Evolutionary conservation across 1,139 yeast genomes (phyloP), one percentile per base, ranked within the genome.

Genomic region (Chernovozyma sophiae-reginae): DNA sequence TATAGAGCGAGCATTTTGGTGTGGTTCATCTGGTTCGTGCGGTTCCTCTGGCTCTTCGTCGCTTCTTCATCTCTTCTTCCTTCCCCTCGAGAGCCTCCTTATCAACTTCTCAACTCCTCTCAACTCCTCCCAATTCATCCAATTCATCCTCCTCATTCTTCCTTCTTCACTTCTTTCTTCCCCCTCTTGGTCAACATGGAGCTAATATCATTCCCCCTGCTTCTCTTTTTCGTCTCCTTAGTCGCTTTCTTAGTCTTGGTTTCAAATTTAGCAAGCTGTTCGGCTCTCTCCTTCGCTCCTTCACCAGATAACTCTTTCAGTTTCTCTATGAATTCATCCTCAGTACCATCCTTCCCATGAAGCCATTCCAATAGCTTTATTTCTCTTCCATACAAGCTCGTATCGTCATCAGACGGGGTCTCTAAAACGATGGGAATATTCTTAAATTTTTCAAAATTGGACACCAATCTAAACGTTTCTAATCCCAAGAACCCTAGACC

Each of bases 401-500:
- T 80, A 45, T 79, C 77, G 35, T 76, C 65, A 27, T 68, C 82
- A 14, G 74, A 75, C 0, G 98, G 98, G 0, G 97, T 90, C 52
- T 92, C 99, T 42, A 92, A 67, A n/a, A 94, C 69, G 29, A 90
- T 74, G 1, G 98, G 97, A 1, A 92, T 69, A 4, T 69, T 69
- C 36, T 74, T 64, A 20, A 92, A 65, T 40, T 79, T 72, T 2
- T 68, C 62, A 41, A 77, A 77, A 56, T 89, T 87, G 49, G 95
- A 86, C 32, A 92, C 64, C 29, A 79, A 62, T 45, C 96, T 66
- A 56, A 92, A 92, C 10, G 81, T 77, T 47, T 90, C 96, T 33
- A 92, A 68, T 0, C 97, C 96, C 35, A 92, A 57, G 52, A 86
- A 94, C 0, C 99, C 99, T 43, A 77, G 68, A 1, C 99, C 98